Base-by-base conservation (phyloP, 768 basidiomycete genomes). In the Candolleomyces aberdarensis region DNA sequence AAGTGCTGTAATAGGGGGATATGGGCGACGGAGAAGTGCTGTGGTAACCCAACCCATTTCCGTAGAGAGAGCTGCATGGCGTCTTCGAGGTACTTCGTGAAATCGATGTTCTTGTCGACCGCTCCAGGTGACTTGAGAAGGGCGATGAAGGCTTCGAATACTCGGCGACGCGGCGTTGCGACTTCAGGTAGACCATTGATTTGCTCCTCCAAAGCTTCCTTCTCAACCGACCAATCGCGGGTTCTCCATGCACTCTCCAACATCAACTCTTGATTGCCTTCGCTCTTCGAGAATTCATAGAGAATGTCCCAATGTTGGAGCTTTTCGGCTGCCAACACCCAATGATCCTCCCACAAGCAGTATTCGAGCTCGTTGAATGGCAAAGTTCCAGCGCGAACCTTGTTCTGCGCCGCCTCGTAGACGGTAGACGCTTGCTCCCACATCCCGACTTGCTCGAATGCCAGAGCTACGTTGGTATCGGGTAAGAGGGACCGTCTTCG, bases 331-430 rank as follows among this genome's bases (percentile, higher is more conserved):
- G 95, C 84, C 8, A 96, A 77, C 61, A 99, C 91, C 96, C 97
- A 99, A 72, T 99, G 97, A 71, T 99, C 97, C 68, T 99, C 97
- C 97, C 97, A 99, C 19, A 99, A 78, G 67, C 92, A 94, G 72
- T 96, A 98, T 72, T 99, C 97, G 1, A 90, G 81, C 72, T 99
- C 97, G 13, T 91, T 89, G 77, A 96, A 98, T 1, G 95, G 87
- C 57, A 97, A 85, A 6, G 83, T 77, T 5, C 94, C 93, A 3
- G 84, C 80, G 50, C 94, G 83, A 8, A 94, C 89, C 72, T 88
- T 92, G 65, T 79, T 87, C 74, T 98, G 96, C 0, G 96, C 97
- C 26, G 79, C 76, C 74, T 99, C 97, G 73, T 99, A 98, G 44
- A 88, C 83, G 62, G 80, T 85, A 43, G 91, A 85, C 0, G 97